Percentiles rank a stretch among this genome's conserved stretches.
phyloP scores from a whole-genome alignment of 2,329 filamentous ascomycete genomes.

The Cephalotrichum gorgonifer region DNA sequence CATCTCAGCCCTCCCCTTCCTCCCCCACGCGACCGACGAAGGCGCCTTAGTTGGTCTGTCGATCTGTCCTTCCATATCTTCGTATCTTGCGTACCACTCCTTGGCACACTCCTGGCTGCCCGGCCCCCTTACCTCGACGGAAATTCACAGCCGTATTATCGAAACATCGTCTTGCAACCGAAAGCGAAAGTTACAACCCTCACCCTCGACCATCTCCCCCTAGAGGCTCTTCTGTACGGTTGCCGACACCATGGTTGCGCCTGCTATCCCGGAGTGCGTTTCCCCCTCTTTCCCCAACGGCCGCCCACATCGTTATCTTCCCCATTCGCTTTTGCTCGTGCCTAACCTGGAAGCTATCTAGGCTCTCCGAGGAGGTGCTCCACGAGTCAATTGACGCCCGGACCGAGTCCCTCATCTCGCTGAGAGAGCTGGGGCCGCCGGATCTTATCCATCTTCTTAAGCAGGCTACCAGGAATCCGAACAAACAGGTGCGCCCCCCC shows the following conservation, averaged over 20 bases:
- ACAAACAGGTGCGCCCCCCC: slow-evolving; percentile 37
- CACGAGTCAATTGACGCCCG: slow-evolving; percentile 87
- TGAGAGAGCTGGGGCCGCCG: slow-evolving; percentile 90
- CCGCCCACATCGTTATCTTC: slow-evolving; percentile 1
- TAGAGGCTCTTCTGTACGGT: slow-evolving; percentile 5
- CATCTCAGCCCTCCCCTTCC: neutral
- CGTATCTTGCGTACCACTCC: too few relatives aligned
- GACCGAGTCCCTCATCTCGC: slow-evolving; percentile 73
- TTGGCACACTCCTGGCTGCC: neutral
- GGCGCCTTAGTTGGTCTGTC: neutral
- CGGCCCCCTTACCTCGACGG: neutral
- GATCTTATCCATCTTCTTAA: slow-evolving; percentile 94
- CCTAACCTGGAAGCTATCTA: slow-evolving; percentile 32
- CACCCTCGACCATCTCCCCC: neutral
- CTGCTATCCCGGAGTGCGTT: slow-evolving; percentile 61
- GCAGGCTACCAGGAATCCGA: slow-evolving; percentile 45
- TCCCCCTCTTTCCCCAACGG: slow-evolving; percentile 9
- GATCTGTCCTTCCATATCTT: neutral
- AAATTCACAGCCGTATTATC: too few relatives aligned
- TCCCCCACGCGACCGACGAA: neutral
- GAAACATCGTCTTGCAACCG: too few relatives aligned
- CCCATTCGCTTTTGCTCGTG: neutral
- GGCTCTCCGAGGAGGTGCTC: slow-evolving; percentile 87
- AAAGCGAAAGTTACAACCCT: neutral
- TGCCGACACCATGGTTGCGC: slow-evolving; percentile 52